Conservation (phyloP, 352 stramenopile genomes). For the Peronosclerospora sorghi region DNA sequence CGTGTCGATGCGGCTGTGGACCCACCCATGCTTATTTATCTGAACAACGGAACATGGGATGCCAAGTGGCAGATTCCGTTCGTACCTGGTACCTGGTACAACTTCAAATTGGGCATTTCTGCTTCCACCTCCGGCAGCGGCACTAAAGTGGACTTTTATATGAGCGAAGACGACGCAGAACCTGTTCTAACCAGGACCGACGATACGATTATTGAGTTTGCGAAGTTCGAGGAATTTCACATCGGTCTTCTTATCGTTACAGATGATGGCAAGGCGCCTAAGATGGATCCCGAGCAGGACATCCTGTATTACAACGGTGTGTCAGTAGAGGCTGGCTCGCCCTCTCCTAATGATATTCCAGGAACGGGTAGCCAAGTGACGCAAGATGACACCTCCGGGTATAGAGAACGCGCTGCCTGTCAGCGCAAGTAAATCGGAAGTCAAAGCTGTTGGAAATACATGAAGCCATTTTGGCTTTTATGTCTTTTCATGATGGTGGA, state of each 20-base stretch:
- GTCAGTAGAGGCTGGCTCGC: slow-evolving; percentile 1
- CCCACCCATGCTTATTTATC: slow-evolving; percentile 2
- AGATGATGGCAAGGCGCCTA: slow-evolving; percentile 4
- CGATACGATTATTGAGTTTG: neutral
- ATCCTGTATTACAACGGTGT: slow-evolving; percentile 11
- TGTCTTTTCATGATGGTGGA: too few species aligned
- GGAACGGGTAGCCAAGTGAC: too few species aligned
- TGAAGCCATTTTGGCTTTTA: too few species aligned
- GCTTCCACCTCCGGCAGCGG: neutral
- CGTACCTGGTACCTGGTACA: slow-evolving; percentile 6
- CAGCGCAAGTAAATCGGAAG: too few species aligned
- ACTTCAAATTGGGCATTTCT: slow-evolving; percentile 2
- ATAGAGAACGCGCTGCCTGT: too few species aligned
- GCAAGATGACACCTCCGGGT: too few species aligned
- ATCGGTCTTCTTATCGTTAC: slow-evolving; percentile 6
- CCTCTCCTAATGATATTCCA: too few species aligned
- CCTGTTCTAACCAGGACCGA: neutral
- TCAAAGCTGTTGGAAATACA: too few species aligned
- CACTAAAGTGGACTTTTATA: slow-evolving; percentile 2
- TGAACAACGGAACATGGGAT: slow-evolving; percentile 8
- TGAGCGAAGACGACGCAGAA: slow-evolving; percentile 3
- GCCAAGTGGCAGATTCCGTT: slow-evolving; percentile 6
- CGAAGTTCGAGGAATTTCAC: neutral
- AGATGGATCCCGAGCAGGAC: slow-evolving; percentile 10
- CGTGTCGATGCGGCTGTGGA: slow-evolving; percentile 1